Percentiles rank a stretch among this genome's conserved stretches.
Conservation (phyloP, 148 eudicot genomes). For the Vaccinium corymbosum region DNA sequence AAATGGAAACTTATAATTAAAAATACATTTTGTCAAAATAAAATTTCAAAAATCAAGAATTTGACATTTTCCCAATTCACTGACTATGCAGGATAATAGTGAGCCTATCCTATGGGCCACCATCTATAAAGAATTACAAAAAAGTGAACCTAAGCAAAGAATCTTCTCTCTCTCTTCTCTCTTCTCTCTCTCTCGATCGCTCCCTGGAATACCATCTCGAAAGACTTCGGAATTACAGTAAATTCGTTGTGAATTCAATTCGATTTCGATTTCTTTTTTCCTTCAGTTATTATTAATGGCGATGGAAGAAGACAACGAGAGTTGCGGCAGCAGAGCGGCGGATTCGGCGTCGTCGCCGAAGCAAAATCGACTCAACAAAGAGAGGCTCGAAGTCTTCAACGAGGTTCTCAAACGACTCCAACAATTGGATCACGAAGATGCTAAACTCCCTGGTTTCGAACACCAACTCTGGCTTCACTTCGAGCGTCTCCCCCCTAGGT, state of each 20-base stretch:
- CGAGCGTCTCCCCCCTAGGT: slow-evolving; percentile 61
- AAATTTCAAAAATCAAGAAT: no score
- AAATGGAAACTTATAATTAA: no score
- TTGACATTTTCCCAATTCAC: no score
- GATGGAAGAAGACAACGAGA: slow-evolving; percentile 54
- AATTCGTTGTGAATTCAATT: not conserved
- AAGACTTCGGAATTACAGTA: slow-evolving; percentile 1
- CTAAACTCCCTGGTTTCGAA: slow-evolving; percentile 41
- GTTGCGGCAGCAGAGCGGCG: slow-evolving; percentile 48
- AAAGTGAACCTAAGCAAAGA: not conserved
- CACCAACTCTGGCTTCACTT: slow-evolving; percentile 68
- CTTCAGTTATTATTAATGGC: slow-evolving; percentile 28
- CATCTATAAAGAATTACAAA: not conserved
- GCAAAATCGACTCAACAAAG: slow-evolving; percentile 18
- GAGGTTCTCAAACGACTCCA: slow-evolving; percentile 43
- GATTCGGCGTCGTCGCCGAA: slow-evolving; percentile 32
- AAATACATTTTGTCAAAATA: no score
- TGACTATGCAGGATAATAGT: no score
- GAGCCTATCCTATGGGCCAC: not conserved
- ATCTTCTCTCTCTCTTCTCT: not conserved
- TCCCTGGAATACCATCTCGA: not conserved
- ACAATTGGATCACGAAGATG: slow-evolving; percentile 36
- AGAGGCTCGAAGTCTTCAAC: slow-evolving; percentile 41
- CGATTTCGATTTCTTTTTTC: not conserved
- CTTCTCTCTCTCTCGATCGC: slow-evolving; percentile 6